Evolutionary conservation across 495 filamentous ascomycete species (phyloP).

Genomic region (Parathielavia hyrcaniae): DNA sequence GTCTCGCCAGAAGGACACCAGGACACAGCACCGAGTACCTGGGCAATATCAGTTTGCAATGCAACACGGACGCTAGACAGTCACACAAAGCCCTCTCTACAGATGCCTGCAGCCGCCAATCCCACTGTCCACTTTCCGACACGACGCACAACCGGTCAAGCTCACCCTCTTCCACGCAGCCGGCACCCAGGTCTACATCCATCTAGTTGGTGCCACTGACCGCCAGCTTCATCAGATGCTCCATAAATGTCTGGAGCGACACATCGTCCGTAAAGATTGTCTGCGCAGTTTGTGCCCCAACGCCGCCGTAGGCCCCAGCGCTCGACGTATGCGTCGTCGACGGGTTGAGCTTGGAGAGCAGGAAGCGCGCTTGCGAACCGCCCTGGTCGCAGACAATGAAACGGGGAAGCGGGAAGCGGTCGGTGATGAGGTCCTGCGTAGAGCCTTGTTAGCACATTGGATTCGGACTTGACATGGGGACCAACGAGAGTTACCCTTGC

Average conservation of each 20-base stretch:
- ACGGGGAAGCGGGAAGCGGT: slow-evolving; percentile 93
- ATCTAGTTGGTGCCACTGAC: slow-evolving; percentile 52
- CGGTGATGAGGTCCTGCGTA: slow-evolving; percentile 85
- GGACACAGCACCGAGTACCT: too few species aligned
- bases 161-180: background rate
- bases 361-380: slow-evolving; percentile 94
- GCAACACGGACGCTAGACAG: slow-evolving; percentile 28
- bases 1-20: background rate
- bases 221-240: slow-evolving; percentile 92
- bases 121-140: background rate
- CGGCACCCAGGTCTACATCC: background rate
- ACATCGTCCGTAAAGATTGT: slow-evolving; percentile 99
- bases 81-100: slow-evolving; percentile 16
- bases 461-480: background rate
- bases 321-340: slow-evolving; percentile 96
- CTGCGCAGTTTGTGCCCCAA: slow-evolving; percentile 78
- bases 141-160: background rate
- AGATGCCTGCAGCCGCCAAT: background rate
- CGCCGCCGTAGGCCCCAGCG: slow-evolving; percentile 71
- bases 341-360: slow-evolving; percentile 96
- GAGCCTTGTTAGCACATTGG: slow-evolving; percentile 1
- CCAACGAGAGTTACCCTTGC: slow-evolving; percentile 58
- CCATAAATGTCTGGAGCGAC: slow-evolving; percentile 98
- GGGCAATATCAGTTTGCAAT: slow-evolving; percentile 16
- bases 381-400: slow-evolving; percentile 99